A percentile compares a stretch with the other conserved stretches of the same genome.
These are phyloP conservation scores for Colletotrichum incanum DNA, from an alignment of 2,329 filamentous ascomycete genomes.

Conservation along the genomic window DNA sequence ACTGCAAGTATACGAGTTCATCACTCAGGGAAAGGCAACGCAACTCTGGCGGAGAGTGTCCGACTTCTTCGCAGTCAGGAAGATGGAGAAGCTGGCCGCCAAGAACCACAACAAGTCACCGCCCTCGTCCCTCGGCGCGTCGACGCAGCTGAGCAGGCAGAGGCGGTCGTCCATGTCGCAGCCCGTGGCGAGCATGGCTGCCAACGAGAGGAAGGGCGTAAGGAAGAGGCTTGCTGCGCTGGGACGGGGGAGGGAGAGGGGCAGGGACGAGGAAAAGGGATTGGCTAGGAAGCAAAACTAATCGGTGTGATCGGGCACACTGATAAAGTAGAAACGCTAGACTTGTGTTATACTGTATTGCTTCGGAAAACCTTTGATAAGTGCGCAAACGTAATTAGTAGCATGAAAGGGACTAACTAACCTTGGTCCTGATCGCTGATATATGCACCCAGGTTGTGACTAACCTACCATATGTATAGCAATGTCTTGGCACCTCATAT, in stretches of 20 bases:
- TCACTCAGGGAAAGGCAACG: conserved; percentile 20
- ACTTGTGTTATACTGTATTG: background rate
- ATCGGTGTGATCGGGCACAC: background rate
- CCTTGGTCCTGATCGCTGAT: too few relatives aligned
- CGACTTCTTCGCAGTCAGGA: conserved; percentile 4
- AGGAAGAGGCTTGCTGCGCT: conserved; percentile 29
- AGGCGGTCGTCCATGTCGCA: conserved; percentile 32
- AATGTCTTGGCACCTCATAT: too few relatives aligned
- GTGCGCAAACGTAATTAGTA: too few relatives aligned
- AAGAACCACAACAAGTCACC: conserved; percentile 1
- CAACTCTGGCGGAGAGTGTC: background rate
- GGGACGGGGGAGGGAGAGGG: background rate
- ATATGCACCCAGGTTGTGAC: too few relatives aligned
- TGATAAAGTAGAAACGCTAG: too few relatives aligned
- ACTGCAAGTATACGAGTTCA: conserved; percentile 39
- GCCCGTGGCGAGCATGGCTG: conserved; percentile 12
- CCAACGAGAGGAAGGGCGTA: conserved; percentile 18
- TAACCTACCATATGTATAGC: too few relatives aligned
- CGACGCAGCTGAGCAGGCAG: conserved; percentile 27
- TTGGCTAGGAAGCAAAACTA: background rate
- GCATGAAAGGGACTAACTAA: too few relatives aligned
- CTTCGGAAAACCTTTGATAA: too few relatives aligned
- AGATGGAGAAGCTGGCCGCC: background rate
- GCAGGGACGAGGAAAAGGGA: conserved; percentile 30
- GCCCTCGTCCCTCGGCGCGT: conserved; percentile 25